A percentile compares a stretch with the other conserved stretches of the same genome.
phyloP scores from a whole-genome alignment of 805 yeast genomes.

The Limtongia smithiae region DNA sequence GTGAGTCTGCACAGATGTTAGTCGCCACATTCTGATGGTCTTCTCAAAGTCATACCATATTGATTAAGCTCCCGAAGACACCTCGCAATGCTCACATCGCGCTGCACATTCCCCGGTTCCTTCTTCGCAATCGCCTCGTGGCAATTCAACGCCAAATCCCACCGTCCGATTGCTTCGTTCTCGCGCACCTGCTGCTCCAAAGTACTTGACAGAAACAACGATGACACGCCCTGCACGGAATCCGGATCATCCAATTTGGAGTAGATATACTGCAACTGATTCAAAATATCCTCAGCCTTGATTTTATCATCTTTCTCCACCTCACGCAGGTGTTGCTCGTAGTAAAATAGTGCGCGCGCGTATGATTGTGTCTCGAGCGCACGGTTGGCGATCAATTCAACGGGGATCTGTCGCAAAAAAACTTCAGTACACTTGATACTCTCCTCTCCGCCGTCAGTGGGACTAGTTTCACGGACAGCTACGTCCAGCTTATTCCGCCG shows the following conservation, averaged over 20 bases:
- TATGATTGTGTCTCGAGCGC: slow-evolving; percentile 80
- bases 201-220: slow-evolving; percentile 60
- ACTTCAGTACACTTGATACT: slow-evolving; percentile 3
- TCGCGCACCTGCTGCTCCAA: slow-evolving; percentile 74
- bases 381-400: slow-evolving; percentile 63
- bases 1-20: slow-evolving; percentile 28
- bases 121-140: slow-evolving; percentile 41
- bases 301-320: slow-evolving; percentile 26
- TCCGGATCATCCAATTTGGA: slow-evolving; percentile 86
- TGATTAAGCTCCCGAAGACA: slow-evolving; percentile 75
- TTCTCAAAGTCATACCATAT: slow-evolving; percentile 63
- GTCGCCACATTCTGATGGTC: background rate
- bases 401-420: slow-evolving; percentile 9
- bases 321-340: slow-evolving; percentile 68
- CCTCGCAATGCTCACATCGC: slow-evolving; percentile 56
- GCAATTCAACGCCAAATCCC: slow-evolving; percentile 85
- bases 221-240: slow-evolving; percentile 79
- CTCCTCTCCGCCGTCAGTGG: slow-evolving; percentile 7
- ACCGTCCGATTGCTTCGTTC: slow-evolving; percentile 78
- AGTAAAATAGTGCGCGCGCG: slow-evolving; percentile 80
- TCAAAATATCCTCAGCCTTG: slow-evolving; percentile 30
- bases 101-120: slow-evolving; percentile 30
- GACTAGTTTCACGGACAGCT: background rate
- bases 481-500: slow-evolving; percentile 11
- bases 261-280: slow-evolving; percentile 66